phyloP scores from a whole-genome alignment of 805 yeast genomes.

The Lipomyces orientalis region DNA sequence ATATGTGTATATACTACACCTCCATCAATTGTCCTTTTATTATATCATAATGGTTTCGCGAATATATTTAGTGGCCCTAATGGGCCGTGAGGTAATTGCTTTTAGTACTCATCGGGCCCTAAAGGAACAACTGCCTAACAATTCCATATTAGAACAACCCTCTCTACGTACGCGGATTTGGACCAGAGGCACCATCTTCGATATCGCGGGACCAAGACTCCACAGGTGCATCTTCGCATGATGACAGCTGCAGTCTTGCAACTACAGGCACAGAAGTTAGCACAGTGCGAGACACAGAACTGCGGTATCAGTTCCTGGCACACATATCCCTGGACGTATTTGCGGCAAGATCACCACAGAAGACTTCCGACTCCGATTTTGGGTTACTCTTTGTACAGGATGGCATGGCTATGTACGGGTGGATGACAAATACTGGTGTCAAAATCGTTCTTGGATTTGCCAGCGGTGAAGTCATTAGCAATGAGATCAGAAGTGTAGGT shows the following conservation, averaged over 20 bases:
- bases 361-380: slow-evolving; percentile 48
- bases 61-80: slow-evolving; percentile 33
- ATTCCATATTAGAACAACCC: slow-evolving; percentile 28
- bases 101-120: background rate
- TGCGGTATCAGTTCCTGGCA: slow-evolving; percentile 69
- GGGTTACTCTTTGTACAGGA: slow-evolving; percentile 68
- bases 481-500: slow-evolving; percentile 40
- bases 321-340: slow-evolving; percentile 78
- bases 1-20: background rate
- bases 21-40: background rate
- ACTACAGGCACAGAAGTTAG: background rate
- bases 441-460: slow-evolving; percentile 65
- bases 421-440: slow-evolving; percentile 69
- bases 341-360: slow-evolving; percentile 55
- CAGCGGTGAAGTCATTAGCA: slow-evolving; percentile 45
- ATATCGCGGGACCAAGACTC: background rate
- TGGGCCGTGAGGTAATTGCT: slow-evolving; percentile 35
- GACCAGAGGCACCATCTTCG: slow-evolving; percentile 1
- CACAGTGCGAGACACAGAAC: slow-evolving; percentile 11
- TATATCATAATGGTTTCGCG: slow-evolving; percentile 23
- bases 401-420: slow-evolving; percentile 69
- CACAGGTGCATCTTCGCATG: background rate
- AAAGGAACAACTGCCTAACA: background rate
- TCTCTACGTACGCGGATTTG: slow-evolving; percentile 29
- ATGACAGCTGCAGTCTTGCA: background rate